phyloP scores from a whole-genome alignment of 2,329 filamentous ascomycete species.

The Aspergillus ochraceus region DNA sequence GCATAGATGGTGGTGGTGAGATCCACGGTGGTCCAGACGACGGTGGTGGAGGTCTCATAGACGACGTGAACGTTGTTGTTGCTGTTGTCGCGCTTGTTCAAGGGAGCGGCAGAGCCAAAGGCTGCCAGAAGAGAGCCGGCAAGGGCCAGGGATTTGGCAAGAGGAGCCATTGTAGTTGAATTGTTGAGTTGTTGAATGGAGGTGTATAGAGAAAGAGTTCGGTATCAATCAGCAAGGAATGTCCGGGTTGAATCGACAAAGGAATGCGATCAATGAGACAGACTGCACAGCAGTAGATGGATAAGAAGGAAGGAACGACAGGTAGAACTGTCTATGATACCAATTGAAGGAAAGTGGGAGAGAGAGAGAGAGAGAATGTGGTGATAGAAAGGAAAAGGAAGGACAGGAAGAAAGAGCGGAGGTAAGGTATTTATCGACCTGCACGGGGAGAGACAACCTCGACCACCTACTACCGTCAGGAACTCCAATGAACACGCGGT shows the following conservation, averaged over 20 bases:
- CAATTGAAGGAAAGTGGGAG: slow-evolving; percentile 3
- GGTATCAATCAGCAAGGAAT: neutral
- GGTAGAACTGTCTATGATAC: slow-evolving; percentile 14
- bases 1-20: slow-evolving; percentile 51
- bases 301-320: slow-evolving; percentile 19
- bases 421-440: neutral
- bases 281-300: slow-evolving; percentile 23
- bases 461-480: neutral
- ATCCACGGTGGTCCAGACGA: slow-evolving; percentile 51
- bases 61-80: slow-evolving; percentile 36
- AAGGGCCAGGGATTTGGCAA: slow-evolving; percentile 38
- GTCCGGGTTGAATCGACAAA: slow-evolving; percentile 2
- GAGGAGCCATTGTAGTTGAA: slow-evolving; percentile 34
- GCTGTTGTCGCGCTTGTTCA: slow-evolving; percentile 36
- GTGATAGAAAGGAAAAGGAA: neutral
- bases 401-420: neutral
- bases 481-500: neutral
- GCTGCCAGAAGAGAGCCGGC: slow-evolving; percentile 36
- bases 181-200: slow-evolving; percentile 9
- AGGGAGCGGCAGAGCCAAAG: slow-evolving; percentile 30
- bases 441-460: too few species aligned
- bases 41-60: slow-evolving; percentile 51
- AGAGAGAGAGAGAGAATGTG: slow-evolving; percentile 7
- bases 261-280: slow-evolving; percentile 6
- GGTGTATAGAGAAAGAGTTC: neutral